Percentiles rank a stretch among this genome's conserved stretches.
phyloP scores from a whole-genome alignment of 306 rosid genomes.

The Vigna unguiculata region DNA sequence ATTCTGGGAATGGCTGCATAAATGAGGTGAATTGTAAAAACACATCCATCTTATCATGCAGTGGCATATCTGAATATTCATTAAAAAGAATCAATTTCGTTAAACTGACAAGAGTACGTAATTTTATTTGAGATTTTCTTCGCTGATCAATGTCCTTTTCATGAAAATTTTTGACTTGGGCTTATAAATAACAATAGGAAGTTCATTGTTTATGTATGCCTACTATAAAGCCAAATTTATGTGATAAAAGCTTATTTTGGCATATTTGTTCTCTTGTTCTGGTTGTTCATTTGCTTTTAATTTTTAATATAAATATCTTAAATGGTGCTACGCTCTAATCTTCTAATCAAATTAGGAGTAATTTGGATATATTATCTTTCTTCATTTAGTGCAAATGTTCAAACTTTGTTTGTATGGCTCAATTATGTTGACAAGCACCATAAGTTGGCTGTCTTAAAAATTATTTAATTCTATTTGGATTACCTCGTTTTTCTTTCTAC shows the following conservation, averaged over 20 bases:
- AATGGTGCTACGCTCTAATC: not conserved
- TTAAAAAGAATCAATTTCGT: constrained; percentile 14
- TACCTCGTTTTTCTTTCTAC: not conserved
- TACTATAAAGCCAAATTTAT: constrained; percentile 8
- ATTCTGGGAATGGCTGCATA: not conserved
- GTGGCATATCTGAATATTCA: constrained; percentile 23
- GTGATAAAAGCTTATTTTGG: constrained; percentile 15
- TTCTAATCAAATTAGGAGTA: constrained; percentile 24
- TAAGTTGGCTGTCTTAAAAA: constrained; percentile 29
- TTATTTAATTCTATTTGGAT: constrained; percentile 23
- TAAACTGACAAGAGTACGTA: not conserved
- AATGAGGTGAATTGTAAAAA: constrained; percentile 20
- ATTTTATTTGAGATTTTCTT: constrained; percentile 33
- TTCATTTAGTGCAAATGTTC: constrained; percentile 32
- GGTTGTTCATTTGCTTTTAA: constrained; percentile 31
- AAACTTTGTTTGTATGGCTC: constrained; percentile 38
- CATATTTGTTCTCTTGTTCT: constrained; percentile 19
- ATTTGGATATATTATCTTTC: constrained; percentile 31
- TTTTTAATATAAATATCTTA: constrained; percentile 28
- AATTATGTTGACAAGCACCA: constrained; percentile 24
- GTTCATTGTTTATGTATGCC: constrained; percentile 6
- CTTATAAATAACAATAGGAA: not conserved
- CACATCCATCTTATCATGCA: not conserved
- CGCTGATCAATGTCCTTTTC: constrained; percentile 8
- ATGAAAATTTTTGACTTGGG: not conserved